Conservation (phyloP, 129 eudicot genomes). For the Deinandra increscens region DNA sequence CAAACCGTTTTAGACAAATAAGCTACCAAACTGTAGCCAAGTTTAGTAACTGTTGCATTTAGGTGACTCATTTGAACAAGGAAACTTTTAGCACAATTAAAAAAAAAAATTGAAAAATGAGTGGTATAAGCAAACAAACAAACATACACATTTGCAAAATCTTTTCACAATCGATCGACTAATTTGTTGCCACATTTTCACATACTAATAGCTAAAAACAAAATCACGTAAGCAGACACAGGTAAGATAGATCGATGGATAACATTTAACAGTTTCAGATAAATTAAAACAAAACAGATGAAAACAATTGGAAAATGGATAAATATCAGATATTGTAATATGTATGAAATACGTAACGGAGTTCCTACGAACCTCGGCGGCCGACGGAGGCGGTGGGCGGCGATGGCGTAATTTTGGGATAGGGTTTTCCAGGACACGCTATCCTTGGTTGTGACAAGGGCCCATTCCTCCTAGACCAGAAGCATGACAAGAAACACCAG, state of each 20-base stretch:
- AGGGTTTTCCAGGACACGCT: slow-evolving; percentile 14
- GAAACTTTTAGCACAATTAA: no score
- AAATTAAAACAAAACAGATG: neutral
- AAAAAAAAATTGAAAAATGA: no score
- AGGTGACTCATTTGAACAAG: neutral
- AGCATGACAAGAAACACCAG: neutral
- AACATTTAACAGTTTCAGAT: neutral
- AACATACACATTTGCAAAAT: no score
- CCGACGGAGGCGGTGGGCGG: neutral
- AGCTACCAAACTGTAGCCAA: neutral
- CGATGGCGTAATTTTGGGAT: slow-evolving; percentile 9
- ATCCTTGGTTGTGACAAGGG: slow-evolving; percentile 17
- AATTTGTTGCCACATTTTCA: no score
- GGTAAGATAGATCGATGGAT: neutral
- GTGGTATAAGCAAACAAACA: no score
- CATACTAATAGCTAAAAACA: no score
- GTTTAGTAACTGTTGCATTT: neutral
- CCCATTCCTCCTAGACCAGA: neutral
- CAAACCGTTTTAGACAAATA: neutral
- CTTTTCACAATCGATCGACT: no score
- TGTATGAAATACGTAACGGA: neutral
- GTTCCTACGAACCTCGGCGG: slow-evolving; percentile 7
- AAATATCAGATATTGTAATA: neutral
- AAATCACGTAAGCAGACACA: neutral
- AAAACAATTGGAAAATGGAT: neutral